Conservation (phyloP, 1,284 basidiomycete species). For the Athelia sp. region DNA sequence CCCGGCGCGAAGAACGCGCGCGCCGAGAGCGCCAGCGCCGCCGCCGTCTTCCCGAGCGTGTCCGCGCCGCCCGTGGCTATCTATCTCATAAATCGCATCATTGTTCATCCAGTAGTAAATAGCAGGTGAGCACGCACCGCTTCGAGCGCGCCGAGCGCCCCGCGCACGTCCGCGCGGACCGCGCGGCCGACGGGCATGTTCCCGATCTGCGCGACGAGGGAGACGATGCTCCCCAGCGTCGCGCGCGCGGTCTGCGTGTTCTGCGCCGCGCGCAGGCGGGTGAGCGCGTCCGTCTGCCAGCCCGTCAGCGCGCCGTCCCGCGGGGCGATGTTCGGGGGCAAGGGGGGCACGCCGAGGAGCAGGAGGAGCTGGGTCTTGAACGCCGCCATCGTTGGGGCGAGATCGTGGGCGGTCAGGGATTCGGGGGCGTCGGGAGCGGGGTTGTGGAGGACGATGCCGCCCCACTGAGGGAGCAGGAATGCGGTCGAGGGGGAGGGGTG, state of each 20-base stretch:
- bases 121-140: too few species aligned
- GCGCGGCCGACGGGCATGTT: slow-evolving; percentile 85
- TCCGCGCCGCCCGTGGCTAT: slow-evolving; percentile 11
- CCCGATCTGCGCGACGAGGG: slow-evolving; percentile 77
- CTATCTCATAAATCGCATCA: too few species aligned
- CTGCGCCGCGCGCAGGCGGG: slow-evolving; percentile 68
- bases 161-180: slow-evolving; percentile 69
- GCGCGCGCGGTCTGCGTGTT: slow-evolving; percentile 67
- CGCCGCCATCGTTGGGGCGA: slow-evolving; percentile 58
- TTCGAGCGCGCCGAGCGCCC: slow-evolving; percentile 67
- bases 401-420: slow-evolving; percentile 35
- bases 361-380: slow-evolving; percentile 75
- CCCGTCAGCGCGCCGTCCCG: slow-evolving; percentile 36
- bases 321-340: slow-evolving; percentile 41
- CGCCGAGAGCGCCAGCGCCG: slow-evolving; percentile 72
- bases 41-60: slow-evolving; percentile 57
- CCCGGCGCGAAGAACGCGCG: slow-evolving; percentile 95
- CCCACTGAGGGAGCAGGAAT: slow-evolving; percentile 95
- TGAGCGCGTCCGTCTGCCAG: slow-evolving; percentile 79
- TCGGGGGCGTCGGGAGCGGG: slow-evolving; percentile 26
- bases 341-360: slow-evolving; percentile 72
- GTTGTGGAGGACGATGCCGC: slow-evolving; percentile 84
- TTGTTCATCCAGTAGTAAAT: too few species aligned
- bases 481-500: slow-evolving; percentile 46
- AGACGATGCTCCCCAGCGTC: slow-evolving; percentile 76